Evolutionary conservation across 306 rosid species (phyloP), one percentile per base, ranked within the genome.

Genomic region (Urtica urens): DNA sequence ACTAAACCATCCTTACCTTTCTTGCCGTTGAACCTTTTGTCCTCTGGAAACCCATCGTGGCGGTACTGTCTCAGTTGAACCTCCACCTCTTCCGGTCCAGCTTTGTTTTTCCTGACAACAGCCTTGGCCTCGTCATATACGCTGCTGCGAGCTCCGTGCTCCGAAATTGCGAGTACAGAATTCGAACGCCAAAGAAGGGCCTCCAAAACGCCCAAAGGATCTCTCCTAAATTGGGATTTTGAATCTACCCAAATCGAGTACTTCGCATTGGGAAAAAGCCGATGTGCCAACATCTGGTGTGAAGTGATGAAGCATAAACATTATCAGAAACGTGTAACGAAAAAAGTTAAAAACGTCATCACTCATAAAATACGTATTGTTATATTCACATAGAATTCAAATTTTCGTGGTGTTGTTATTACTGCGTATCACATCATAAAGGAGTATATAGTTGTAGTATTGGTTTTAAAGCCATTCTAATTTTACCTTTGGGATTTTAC

Each of bases 171-270:
- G 49, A 85, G 79, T 30, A 77, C 47, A 58, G 83, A 71, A 60
- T 75, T 73, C 41, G 96, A 20, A 57, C 80, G 92, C 96, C 87
- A 90, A 63, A 90, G 94, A 43, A 85, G 94, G 22, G 77, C 80
- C 76, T 90, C 94, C 13, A 90, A 47, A 70, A 90, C 99, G 53
- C 99, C 94, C 57, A 85, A 58, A 23, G 99, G 95, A 46, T 85
- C 99, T 67, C 96, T 90, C 65, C 99, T 70, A 59, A 90, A 90
- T 53, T 85, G 99, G 68, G 96, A 82, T 72, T 90, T 85, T 11
- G 99, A 85, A 58, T 90, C 99, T 33, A 90, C 96, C 96, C 96
- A 90, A 55, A 90, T 79, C 44, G 96, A 90, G 81, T 82, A 85
- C 62, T 82, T 80, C 38, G 87, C 82, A 67, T 69, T 67, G 49